Evolutionary conservation across 805 yeast genomes (phyloP).

Genomic region (Saturnispora saitoi): DNA sequence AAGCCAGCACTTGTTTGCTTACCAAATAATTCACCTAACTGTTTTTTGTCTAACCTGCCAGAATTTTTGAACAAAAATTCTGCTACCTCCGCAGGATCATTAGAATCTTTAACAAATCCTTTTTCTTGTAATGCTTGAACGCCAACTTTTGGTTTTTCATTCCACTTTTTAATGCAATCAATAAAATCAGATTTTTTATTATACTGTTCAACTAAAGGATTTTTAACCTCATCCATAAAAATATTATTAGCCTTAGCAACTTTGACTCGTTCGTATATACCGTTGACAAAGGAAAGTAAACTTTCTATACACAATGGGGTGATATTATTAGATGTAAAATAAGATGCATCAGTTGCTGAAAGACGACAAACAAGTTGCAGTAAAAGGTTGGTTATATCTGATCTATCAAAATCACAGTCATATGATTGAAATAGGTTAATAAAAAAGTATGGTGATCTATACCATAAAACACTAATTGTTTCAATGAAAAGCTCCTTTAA

Average conservation of each 20-base stretch:
- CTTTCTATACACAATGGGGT: conserved; percentile 95
- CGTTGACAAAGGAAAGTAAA: conserved; percentile 57
- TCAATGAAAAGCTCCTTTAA: conserved; percentile 79
- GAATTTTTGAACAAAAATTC: conserved; percentile 69
- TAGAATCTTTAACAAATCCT: conserved; percentile 45
- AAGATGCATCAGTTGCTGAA: conserved; percentile 80
- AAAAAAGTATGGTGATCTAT: conserved; percentile 70
- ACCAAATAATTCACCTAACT: conserved; percentile 78
- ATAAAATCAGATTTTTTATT: conserved; percentile 67
- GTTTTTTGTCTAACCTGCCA: conserved; percentile 76
- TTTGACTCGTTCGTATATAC: conserved; percentile 46
- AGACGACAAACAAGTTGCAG: conserved; percentile 66
- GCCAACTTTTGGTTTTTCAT: conserved; percentile 73
- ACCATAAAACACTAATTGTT: conserved; percentile 73
- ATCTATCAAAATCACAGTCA: conserved; percentile 85
- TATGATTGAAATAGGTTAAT: conserved; percentile 69
- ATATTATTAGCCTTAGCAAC: conserved; percentile 22
- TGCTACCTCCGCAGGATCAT: conserved; percentile 59
- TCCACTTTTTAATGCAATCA: conserved; percentile 65
- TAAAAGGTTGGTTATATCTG: conserved; percentile 62
- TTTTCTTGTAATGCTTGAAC: conserved; percentile 52
- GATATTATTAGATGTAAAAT: conserved; percentile 69
- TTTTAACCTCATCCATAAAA: conserved; percentile 13
- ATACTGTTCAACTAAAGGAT: conserved; percentile 35
- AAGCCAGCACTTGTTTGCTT: conserved; percentile 59